Base-by-base conservation (phyloP, 2,329 filamentous ascomycete genomes). In the Fusarium hainanense region DNA sequence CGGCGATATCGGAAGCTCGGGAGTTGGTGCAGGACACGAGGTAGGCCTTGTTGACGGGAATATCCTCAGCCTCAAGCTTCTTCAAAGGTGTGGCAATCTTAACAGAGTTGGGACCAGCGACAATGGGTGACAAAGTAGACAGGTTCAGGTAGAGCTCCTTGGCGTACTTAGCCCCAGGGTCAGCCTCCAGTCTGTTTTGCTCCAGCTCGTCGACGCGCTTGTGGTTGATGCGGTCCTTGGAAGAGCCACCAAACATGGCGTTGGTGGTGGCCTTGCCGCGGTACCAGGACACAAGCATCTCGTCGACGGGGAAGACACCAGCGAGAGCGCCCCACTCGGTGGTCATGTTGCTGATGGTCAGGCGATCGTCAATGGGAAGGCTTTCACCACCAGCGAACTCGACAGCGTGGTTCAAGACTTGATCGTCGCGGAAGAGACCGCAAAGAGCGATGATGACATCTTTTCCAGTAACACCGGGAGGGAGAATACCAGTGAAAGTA, bases 381-480 rank as follows among this genome's bases (percentile, higher is more conserved):
- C 88, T 93, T 87, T 93, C 44, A 81, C 76, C 84, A 96, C 94
- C 95, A 0, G 89, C 89, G 75, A 98, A 97, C 76, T 98, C 95
- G 64, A 98, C 90, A 7, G 89, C 89, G 77, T 97, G 93, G 81
- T 98, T 98, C 16, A 98, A 85, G 0, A 98, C 95, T 46, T 97
- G 93, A 72, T 93, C 91, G 56, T 92, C 89, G 80, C 92, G 92
- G 83, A 98, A 97, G 0, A 97, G 81, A 2, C 92, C 93, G 72
- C 93, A 97, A 2, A 98, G 85, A 1, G 93, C 93, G 27, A 98
- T 88, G 70, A 98, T 98, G 14, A 97, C 92, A 78, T 98, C 96
- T 80, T 99, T 98, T 30, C 94, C 95, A 0, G 92, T 93, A 2
- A 97, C 94, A 13, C 94, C 94, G 2, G 83, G 82, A 0, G 93